Evolutionary conservation across 805 yeast genomes (phyloP), one percentile per base, ranked within the genome.

Genomic region (Aciculoconidium aculeatum): DNA sequence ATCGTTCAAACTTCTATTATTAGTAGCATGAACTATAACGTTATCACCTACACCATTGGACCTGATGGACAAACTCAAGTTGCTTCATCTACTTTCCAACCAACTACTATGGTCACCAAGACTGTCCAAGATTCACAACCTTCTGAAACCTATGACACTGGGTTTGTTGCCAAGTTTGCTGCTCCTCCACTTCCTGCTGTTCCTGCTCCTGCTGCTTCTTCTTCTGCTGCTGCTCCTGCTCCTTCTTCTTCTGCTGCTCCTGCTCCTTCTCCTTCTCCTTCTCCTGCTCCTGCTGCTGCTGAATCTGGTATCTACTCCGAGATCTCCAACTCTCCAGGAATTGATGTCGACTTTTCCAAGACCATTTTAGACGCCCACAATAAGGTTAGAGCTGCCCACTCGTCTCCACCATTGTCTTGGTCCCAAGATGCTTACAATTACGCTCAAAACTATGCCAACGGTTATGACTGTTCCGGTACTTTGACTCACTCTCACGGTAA

Each of bases 311-410:
- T 49, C 21, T 39, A 44, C 33, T 49, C 46, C 11, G 40, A 34
- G 21, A 49, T 42, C 37, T 15, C 28, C 11, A 34, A 40, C 35
- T 23, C 36, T n/a, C 28, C 37, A 10, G 21, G 27, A 11, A 27
- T 12, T 15, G 51, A 30, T 49, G 36, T 40, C 45, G 48, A 41
- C 17, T 70, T 72, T 39, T 68, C 68, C 9, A 35, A 44, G 28
- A 48, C 54, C 18, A 72, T 80, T 39, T 63, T 83, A 35, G 61
- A 58, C 33, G 75, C 67, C 40, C 90, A 81, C 61, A 82, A 82
- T 56, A 39, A 50, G 18, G 66, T 67, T 44, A 67, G 88, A 53
- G 58, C 69, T 4, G 41, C 47, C 13, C 86, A 79, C 53, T 50
- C 61, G 21, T 81, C 70, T 9, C 58, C 60, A 3, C 56, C 55